Conservation (phyloP, 2,329 filamentous ascomycete genomes). For the Periglandula ipomoeae region DNA sequence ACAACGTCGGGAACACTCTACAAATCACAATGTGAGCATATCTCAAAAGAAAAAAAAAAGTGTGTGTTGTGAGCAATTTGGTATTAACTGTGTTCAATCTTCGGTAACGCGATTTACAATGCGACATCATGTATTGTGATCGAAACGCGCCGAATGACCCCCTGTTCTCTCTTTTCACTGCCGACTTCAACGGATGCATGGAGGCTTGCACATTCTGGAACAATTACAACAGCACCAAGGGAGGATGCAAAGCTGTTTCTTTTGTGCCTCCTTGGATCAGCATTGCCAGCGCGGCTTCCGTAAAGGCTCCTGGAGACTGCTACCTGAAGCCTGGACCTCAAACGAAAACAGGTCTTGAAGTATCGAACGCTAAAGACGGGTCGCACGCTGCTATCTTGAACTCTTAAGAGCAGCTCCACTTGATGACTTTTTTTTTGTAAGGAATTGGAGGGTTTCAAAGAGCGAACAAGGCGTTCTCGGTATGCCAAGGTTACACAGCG, state of each 20-base stretch:
- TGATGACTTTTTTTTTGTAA: no score
- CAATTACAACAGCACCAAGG: not conserved
- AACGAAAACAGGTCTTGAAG: not conserved
- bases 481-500: no score
- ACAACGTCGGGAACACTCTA: not conserved
- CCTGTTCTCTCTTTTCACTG: not conserved
- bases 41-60: no score
- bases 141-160: not conserved
- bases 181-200: not conserved
- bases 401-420: not conserved
- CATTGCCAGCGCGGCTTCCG: not conserved
- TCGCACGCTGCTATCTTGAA: not conserved
- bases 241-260: not conserved
- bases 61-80: no score
- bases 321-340: not conserved
- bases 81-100: no score
- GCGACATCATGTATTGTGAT: not conserved
- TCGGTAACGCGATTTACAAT: not conserved
- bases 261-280: not conserved
- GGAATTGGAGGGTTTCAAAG: no score
- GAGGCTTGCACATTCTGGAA: not conserved
- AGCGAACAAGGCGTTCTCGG: no score
- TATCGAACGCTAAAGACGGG: not conserved
- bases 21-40: not conserved
- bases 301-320: not conserved